These are phyloP conservation scores for Hebeloma cylindrosporum DNA, from an alignment of 768 basidiomycete species.

Conservation along the genomic window DNA sequence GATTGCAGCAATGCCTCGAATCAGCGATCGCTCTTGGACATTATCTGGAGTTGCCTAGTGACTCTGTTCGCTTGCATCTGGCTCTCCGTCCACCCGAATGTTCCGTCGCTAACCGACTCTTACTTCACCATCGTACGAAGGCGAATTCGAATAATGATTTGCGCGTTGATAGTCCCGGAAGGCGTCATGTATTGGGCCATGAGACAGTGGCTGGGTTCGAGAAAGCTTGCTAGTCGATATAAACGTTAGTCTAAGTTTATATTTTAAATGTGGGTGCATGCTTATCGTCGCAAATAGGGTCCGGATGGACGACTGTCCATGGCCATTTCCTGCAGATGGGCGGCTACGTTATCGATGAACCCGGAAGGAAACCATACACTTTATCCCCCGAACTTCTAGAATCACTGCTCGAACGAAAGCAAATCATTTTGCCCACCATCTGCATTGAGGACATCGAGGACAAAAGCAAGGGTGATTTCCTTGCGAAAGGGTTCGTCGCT, in stretches of 20 bases:
- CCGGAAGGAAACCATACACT: neutral
- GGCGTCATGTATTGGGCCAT: conserved; percentile 6
- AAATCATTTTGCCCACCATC: conserved; percentile 10
- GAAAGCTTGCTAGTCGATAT: too few species aligned
- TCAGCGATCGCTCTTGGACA: neutral
- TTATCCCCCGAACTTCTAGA: conserved; percentile 1
- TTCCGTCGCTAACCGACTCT: neutral
- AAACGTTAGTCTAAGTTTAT: too few species aligned
- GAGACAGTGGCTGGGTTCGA: conserved; percentile 3
- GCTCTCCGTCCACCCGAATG: conserved; percentile 5
- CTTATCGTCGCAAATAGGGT: too few species aligned
- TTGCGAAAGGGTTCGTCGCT: conserved; percentile 30
- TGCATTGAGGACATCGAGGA: conserved; percentile 26
- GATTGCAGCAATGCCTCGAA: too few species aligned
- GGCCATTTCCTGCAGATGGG: conserved; percentile 11
- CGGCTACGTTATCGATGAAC: conserved; percentile 4
- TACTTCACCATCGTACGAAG: neutral
- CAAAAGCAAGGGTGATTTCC: conserved; percentile 31
- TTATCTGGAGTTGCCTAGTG: conserved; percentile 6
- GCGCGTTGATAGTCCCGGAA: conserved; percentile 6
- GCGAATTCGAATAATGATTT: conserved; percentile 4
- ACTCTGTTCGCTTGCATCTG: conserved; percentile 6
- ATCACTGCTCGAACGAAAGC: neutral
- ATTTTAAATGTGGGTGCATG: too few species aligned
- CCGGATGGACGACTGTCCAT: conserved; percentile 9